These are phyloP conservation scores for Curvularia sp. DNA, from an alignment of 2,329 filamentous ascomycete species.

Conservation along the genomic window DNA sequence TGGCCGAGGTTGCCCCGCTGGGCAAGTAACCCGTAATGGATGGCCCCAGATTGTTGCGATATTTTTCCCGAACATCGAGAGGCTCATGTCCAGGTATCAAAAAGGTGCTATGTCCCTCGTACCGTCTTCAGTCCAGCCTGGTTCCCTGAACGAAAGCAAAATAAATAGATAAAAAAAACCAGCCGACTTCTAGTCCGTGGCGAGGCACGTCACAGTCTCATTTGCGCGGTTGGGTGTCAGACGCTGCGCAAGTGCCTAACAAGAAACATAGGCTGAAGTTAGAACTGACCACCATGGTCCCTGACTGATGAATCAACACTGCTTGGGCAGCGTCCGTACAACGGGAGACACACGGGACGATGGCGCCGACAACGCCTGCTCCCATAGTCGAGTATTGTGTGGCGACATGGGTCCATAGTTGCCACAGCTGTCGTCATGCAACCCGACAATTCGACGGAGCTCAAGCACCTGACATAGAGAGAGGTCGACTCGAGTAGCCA, in stretches of 20 bases:
- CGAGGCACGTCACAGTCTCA: not conserved
- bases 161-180: not conserved
- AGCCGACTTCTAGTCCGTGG: not conserved
- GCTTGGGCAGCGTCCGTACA: slow-evolving; percentile 20
- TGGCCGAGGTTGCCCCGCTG: slow-evolving; percentile 38
- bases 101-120: slow-evolving; percentile 9
- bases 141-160: not conserved
- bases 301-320: slow-evolving; percentile 12
- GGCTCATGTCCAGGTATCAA: slow-evolving; percentile 10
- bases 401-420: slow-evolving; percentile 20
- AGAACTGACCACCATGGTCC: slow-evolving; percentile 22
- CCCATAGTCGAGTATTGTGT: slow-evolving; percentile 11
- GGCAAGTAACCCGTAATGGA: slow-evolving; percentile 33
- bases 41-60: slow-evolving; percentile 13
- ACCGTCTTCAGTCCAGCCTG: not conserved
- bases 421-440: slow-evolving; percentile 24
- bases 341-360: slow-evolving; percentile 16
- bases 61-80: slow-evolving; percentile 8
- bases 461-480: slow-evolving; percentile 16
- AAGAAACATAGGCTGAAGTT: slow-evolving; percentile 14
- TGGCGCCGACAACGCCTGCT: slow-evolving; percentile 20
- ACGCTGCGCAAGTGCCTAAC: slow-evolving; percentile 6
- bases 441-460: slow-evolving; percentile 16
- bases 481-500: slow-evolving; percentile 12
- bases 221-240: slow-evolving; percentile 4